Conservation (phyloP, 768 basidiomycete genomes). For the Leccinellum rugosiceps region DNA sequence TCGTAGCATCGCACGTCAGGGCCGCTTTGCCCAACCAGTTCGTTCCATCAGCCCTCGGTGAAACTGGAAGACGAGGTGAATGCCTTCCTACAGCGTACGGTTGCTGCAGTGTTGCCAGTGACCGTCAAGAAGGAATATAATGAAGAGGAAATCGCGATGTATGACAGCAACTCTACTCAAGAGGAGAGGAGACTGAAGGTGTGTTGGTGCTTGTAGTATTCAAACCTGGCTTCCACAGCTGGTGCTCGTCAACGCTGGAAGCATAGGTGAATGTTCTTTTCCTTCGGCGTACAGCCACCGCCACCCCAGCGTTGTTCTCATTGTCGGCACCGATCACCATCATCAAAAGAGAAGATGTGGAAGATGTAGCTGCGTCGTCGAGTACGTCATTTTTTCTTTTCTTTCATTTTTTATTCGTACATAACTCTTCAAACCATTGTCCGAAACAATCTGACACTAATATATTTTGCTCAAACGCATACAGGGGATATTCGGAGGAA, state of each 20-base stretch:
- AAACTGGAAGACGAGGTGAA: constrained; percentile 5
- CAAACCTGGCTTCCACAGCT: no score
- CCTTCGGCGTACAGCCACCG: no score
- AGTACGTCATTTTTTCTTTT: background rate
- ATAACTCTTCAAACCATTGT: background rate
- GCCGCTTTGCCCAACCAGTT: background rate
- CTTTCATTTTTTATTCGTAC: no score
- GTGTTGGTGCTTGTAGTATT: no score
- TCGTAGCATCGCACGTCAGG: background rate
- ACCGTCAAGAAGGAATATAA: background rate
- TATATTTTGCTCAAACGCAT: background rate
- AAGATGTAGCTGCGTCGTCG: background rate
- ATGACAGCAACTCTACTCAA: no score
- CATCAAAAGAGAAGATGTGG: constrained; percentile 16
- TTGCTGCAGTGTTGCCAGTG: background rate
- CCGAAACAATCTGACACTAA: background rate
- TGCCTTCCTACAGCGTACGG: background rate
- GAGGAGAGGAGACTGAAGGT: no score
- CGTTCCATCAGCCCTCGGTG: background rate
- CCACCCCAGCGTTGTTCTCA: no score
- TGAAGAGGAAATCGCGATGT: no score
- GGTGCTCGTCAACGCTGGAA: no score
- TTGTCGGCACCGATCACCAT: no score
- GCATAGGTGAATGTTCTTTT: no score
- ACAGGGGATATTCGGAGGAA: constrained; percentile 9